Conservation (phyloP, 2,329 filamentous ascomycete genomes). For the Lomentospora prolificans region DNA sequence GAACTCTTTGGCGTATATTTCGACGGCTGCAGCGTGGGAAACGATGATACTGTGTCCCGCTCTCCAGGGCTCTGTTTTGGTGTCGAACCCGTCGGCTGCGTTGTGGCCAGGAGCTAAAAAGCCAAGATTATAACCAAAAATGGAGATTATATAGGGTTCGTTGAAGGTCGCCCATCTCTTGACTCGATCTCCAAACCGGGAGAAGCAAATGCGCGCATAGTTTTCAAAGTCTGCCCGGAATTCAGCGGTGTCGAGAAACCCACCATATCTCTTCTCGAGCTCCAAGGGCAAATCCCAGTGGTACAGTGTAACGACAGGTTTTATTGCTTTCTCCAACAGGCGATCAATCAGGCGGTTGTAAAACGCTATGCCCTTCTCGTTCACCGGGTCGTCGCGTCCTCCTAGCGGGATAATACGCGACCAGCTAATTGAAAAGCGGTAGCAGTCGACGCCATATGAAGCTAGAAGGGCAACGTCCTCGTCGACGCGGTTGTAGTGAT, state of each 20-base stretch:
- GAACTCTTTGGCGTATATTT: slow-evolving; percentile 13
- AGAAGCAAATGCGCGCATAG: slow-evolving; percentile 15
- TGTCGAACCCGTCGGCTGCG: slow-evolving; percentile 6
- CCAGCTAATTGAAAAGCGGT: slow-evolving; percentile 59
- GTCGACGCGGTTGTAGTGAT: slow-evolving; percentile 30
- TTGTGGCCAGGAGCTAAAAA: slow-evolving; percentile 12
- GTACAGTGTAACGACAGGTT: slow-evolving; percentile 52
- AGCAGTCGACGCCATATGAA: slow-evolving; percentile 45
- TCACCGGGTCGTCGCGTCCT: slow-evolving; percentile 51
- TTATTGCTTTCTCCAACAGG: slow-evolving; percentile 44
- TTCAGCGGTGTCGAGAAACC: slow-evolving; percentile 11
- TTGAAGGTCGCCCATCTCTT: slow-evolving; percentile 18
- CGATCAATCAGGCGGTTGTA: slow-evolving; percentile 52
- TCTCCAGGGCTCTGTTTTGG: slow-evolving; percentile 14
- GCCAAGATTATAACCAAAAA: slow-evolving; percentile 11
- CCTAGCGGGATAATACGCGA: slow-evolving; percentile 56
- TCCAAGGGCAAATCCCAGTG: slow-evolving; percentile 44
- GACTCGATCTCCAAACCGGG: slow-evolving; percentile 14
- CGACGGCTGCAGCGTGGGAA: slow-evolving; percentile 12
- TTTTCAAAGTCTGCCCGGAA: slow-evolving; percentile 14
- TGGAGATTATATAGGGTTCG: slow-evolving; percentile 15
- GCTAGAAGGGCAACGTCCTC: slow-evolving; percentile 52
- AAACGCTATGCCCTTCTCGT: slow-evolving; percentile 48
- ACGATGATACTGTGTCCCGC: slow-evolving; percentile 15
- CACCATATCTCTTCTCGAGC: slow-evolving; percentile 15